These are phyloP conservation scores for Fusarium pseudonygamai DNA, from an alignment of 2,329 filamentous ascomycete genomes.

Conservation along the genomic window DNA sequence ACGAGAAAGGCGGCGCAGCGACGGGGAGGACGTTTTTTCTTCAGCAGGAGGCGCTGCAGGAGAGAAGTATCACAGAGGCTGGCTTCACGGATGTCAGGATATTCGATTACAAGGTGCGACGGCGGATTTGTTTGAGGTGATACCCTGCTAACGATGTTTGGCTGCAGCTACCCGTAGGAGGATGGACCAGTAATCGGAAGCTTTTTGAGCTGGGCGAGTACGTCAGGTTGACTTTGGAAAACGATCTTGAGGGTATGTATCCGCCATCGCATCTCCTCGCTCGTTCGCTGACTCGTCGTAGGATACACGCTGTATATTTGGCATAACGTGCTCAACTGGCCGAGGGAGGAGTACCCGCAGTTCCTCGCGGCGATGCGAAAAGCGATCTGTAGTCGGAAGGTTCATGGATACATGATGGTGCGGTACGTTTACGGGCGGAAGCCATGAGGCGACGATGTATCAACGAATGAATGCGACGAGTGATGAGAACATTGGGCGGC, in stretches of 20 bases:
- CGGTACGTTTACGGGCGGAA: conserved; percentile 37
- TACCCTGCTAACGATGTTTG: conserved; percentile 1
- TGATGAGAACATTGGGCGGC: not conserved
- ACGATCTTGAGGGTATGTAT: conserved; percentile 31
- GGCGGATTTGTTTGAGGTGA: not conserved
- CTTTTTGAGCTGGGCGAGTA: conserved; percentile 33
- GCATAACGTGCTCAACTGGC: conserved; percentile 33
- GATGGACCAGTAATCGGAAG: conserved; percentile 35
- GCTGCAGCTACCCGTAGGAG: conserved; percentile 31
- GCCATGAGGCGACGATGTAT: not conserved
- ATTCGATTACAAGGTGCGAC: conserved; percentile 32
- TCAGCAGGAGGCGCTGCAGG: conserved; percentile 22
- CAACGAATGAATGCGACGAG: not conserved
- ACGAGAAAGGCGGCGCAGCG: conserved; percentile 4
- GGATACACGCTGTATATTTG: conserved; percentile 34
- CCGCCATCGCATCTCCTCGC: not conserved
- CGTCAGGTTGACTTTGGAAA: conserved; percentile 36
- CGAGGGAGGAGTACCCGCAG: conserved; percentile 29
- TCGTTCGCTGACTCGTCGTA: not conserved
- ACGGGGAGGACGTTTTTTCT: conserved; percentile 26
- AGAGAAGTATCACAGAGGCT: conserved; percentile 29
- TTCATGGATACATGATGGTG: conserved; percentile 35
- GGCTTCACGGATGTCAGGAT: conserved; percentile 31
- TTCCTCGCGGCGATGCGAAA: conserved; percentile 27
- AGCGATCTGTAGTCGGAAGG: conserved; percentile 20